Conservation (phyloP, 2,329 filamentous ascomycete species). For the Botrytis aclada region DNA sequence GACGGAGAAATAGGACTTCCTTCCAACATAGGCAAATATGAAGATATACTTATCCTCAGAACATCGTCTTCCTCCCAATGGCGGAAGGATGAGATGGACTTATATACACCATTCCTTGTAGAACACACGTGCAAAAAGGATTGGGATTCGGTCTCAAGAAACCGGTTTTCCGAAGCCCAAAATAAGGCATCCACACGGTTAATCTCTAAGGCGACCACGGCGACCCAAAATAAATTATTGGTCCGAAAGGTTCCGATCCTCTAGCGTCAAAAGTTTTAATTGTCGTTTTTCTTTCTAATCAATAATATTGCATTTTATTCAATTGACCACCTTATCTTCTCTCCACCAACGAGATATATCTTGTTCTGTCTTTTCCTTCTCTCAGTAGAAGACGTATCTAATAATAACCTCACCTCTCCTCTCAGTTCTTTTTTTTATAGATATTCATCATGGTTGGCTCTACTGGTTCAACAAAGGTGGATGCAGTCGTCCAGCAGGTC, state of each 20-base stretch:
- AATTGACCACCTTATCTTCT: slow-evolving; percentile 15
- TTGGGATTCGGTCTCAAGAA: not conserved
- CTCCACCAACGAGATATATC: slow-evolving; percentile 7
- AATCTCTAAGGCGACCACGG: not conserved
- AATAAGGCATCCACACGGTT: not conserved
- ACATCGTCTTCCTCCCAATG: not conserved
- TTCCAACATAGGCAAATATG: not conserved
- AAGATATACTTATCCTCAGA: not conserved
- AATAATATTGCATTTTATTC: not conserved
- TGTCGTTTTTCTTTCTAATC: slow-evolving; percentile 10
- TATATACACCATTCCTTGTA: not conserved
- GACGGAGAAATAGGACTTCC: not conserved
- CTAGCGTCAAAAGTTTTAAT: slow-evolving; percentile 17
- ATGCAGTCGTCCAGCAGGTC: slow-evolving; percentile 36
- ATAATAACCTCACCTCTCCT: slow-evolving; percentile 16
- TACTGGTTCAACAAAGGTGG: slow-evolving; percentile 37
- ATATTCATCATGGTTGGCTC: slow-evolving; percentile 32
- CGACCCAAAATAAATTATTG: not conserved
- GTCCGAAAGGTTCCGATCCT: slow-evolving; percentile 14
- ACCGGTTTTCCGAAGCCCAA: not conserved
- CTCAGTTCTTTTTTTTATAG: slow-evolving; percentile 25
- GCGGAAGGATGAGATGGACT: not conserved
- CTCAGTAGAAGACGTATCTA: slow-evolving; percentile 5
- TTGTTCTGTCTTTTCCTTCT: slow-evolving; percentile 1
- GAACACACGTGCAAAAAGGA: not conserved